A percentile compares a stretch with the other conserved stretches of the same genome.
These are phyloP conservation scores for Beauveria medogensis DNA, from an alignment of 2,329 filamentous ascomycete species.

Conservation along the genomic window DNA sequence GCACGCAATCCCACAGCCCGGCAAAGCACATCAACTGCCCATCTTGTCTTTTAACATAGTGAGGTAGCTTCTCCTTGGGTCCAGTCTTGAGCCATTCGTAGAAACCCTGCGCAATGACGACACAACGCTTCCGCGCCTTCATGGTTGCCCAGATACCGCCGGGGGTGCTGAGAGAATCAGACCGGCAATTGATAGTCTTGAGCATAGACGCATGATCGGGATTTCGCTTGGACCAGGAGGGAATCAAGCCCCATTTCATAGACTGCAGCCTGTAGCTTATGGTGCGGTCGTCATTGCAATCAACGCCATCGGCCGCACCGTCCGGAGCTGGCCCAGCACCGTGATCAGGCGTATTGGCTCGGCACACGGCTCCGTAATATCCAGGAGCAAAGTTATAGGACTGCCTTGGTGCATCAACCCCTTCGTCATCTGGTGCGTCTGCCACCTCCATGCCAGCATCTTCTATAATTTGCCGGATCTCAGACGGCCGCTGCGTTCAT, in stretches of 20 bases:
- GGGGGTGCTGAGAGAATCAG: conserved; percentile 70
- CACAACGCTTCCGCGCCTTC: conserved; percentile 81
- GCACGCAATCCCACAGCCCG: conserved; percentile 83
- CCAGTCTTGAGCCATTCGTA: conserved; percentile 89
- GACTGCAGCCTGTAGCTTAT: conserved; percentile 73
- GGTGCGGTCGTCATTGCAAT: neutral
- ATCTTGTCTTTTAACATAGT: conserved; percentile 77
- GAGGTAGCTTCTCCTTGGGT: conserved; percentile 70
- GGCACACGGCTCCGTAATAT: conserved; percentile 76
- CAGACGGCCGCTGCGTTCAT: conserved; percentile 57
- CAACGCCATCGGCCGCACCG: conserved; percentile 12
- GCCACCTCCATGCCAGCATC: conserved; percentile 66
- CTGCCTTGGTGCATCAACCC: conserved; percentile 52
- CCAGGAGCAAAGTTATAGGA: conserved; percentile 92
- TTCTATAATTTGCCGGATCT: conserved; percentile 65
- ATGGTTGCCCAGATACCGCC: conserved; percentile 87
- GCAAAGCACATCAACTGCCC: conserved; percentile 81
- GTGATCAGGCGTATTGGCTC: conserved; percentile 59
- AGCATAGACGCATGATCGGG: conserved; percentile 70
- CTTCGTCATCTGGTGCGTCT: conserved; percentile 64
- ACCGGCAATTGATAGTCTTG: conserved; percentile 91
- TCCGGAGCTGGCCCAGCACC: conserved; percentile 38
- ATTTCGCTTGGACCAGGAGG: conserved; percentile 84
- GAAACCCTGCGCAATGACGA: conserved; percentile 85
- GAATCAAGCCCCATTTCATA: conserved; percentile 95